Base-by-base conservation (phyloP, 805 yeast species). In the Metschnikowia hibisci region DNA sequence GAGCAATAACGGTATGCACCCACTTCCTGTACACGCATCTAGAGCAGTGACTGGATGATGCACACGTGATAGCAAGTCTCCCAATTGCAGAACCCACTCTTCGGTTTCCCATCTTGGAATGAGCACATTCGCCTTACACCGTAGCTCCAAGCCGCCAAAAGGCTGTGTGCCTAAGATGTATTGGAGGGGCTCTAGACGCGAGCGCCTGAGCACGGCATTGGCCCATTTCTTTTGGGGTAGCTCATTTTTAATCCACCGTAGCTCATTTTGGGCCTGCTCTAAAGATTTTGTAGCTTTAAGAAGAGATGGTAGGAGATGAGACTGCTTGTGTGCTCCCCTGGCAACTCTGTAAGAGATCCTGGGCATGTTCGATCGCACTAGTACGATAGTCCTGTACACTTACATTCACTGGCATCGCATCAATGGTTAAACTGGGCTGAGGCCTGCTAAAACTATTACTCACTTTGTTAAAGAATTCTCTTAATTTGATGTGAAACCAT, bases 21-120 rank as follows among this genome's bases (percentile, higher is more conserved):
- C 99, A 12, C 47, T 45, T 18, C 57, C 57, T 6, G 57, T 53
- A 30, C 57, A 53, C 11, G 52, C 55, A 34, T 53, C 57, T 18
- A 51, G 41, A 30, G 47, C 26, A 4, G 42, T 26, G 7, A 47
- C 15, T 3, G 28, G 28, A 23, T 10, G 28, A n/a, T 28, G 16
- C 20, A 29, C 7, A 14, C 11, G 14, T 8, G 40, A 32, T 12
- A 37, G 28, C 20, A 37, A 20, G 13, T 5, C 22, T 3, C 27
- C 40, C 33, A 37, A 22, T 25, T 14, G 11, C 23, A 66, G 28
- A 8, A 76, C 68, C 97, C 97, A 91, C 56, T 88, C 96, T 60
- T 91, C 98, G 0, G 99, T 91, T 58, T 91, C 99, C 84, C 91
- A 82, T 39, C 99, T 65, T 0, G 99, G 98, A 22, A 91, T 90